These are phyloP conservation scores for Penicillium atrosanguineum DNA, from an alignment of 495 filamentous ascomycete genomes.

Conservation along the genomic window DNA sequence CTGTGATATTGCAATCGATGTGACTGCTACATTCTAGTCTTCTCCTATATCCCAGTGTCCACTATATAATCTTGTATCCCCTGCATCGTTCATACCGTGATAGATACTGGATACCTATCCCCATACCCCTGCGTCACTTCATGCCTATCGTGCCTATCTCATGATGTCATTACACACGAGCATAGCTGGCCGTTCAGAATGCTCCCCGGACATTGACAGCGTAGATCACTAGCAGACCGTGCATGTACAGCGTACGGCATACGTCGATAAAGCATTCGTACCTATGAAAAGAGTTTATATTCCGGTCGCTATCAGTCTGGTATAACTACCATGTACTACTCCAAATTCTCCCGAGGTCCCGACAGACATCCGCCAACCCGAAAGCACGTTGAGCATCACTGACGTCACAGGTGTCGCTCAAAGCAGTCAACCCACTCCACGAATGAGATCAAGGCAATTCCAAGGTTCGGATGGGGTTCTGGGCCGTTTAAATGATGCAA, in stretches of 20 bases:
- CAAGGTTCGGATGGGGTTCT: neutral
- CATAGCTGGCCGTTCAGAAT: neutral
- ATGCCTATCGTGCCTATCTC: constrained; percentile 1
- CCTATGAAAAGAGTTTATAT: no score
- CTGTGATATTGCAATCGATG: constrained; percentile 16
- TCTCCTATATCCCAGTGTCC: neutral
- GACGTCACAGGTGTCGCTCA: constrained; percentile 16
- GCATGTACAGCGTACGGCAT: neutral
- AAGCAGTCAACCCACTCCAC: neutral
- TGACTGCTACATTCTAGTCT: neutral
- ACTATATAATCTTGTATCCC: neutral
- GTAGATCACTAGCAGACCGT: neutral
- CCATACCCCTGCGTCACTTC: constrained; percentile 8
- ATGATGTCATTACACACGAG: constrained; percentile 14
- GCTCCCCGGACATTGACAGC: constrained; percentile 1
- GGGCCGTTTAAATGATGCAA: neutral
- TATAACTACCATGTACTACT: neutral
- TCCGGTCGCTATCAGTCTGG: no score
- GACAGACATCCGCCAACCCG: constrained; percentile 2
- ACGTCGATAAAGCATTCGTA: no score
- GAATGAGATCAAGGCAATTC: neutral
- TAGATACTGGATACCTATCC: neutral
- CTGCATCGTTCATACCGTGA: neutral
- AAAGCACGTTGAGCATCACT: constrained; percentile 11
- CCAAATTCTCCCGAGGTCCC: neutral